Evolutionary conservation across 768 basidiomycete genomes (phyloP), one percentile per base, ranked within the genome.

Genomic region (Tricholoma furcatifolium): DNA sequence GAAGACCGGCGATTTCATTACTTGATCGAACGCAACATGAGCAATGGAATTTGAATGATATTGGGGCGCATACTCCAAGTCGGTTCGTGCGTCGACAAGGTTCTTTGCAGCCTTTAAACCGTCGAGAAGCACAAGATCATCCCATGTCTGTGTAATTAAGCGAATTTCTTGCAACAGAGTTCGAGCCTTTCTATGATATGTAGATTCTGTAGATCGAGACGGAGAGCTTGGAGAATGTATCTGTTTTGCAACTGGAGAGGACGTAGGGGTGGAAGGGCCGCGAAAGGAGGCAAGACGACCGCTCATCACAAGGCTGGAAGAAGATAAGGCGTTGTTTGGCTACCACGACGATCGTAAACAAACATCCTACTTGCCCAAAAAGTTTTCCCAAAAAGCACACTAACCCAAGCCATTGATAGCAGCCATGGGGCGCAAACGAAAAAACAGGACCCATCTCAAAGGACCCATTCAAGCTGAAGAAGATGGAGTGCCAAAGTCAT

Each of bases 361-460:
- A 11, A 7, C 9, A 27, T 2, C 38, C 23, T 34, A 38, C 8
- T 27, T 48, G 8, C 27, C 18, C 51, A 15, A 18, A 47, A 54
- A 55, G 50, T 43, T 60, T 53, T 60, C 60, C 17, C 6, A 14
- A 27, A 46, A 32, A 24, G 6, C 9, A 23, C 11, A 51, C 14
- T 18, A 18, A 11, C 20, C 36, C 35, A 36, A 17, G 18, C 21
- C 20, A 12, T 3, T 18, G 23, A 20, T 36, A n/a, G 15, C 23
- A 32, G 53, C 54, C 53, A 91, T 93, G 91, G 87, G 75, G 17
- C 85, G 83, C 49, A 78, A 75, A 75, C 82, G 88, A 57, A 93
- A 93, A 67, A 85, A 84, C 65, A 79, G 89, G 59, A 93, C 91
- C 0, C 91, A 93, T 72, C 74, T 89, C 66, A 92, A 91, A 62